Evolutionary conservation across 1,139 yeast genomes (phyloP), one percentile per base, ranked within the genome.

Genomic region (Yamadazyma trypodendri): DNA sequence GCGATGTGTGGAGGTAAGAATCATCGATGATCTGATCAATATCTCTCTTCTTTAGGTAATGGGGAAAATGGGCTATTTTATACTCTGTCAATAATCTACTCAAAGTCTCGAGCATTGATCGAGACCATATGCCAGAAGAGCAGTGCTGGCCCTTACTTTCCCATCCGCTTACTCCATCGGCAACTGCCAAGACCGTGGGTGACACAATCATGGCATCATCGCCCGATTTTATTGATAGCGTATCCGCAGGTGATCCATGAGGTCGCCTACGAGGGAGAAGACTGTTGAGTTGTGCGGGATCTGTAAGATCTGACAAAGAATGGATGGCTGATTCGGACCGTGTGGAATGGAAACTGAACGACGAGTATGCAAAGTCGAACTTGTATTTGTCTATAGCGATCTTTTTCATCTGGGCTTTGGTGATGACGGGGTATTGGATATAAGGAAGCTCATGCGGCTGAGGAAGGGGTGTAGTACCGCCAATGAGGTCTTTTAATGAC

Each of bases 131-230:
- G 1, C 82, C 81, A 7, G 72, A 63, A 46, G 69, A 53, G 48
- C 75, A 42, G 55, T 74, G 62, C 48, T 59, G 60, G 11, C 70
- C 56, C 45, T 69, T 55, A 48, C 69, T 56, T 60, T 74, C 76
- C 83, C 83, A 78, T 2, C 81, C 81, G 21, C 78, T 70, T 7
- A 78, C 81, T 0, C 84, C 84, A 51, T 78, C 84, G 2, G 84
- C 83, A 7, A 78, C 68, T 1, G 79, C 83, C 37, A 78, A 50
- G 21, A 77, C 68, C 6, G 76, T 66, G 1, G 81, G 78, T 3
- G 81, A 73, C 3, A 75, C 75, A 33, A 78, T 58, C 76, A 77
- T 74, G n/a, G 83, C 80, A 51, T 78, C 84, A 45, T 78, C 84
- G 1, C 83, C 83, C 9, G 77, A 77, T 45, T 72, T 72, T 31